Conservation (phyloP, 2,329 filamentous ascomycete genomes). For the Colletotrichum theobromicola region DNA sequence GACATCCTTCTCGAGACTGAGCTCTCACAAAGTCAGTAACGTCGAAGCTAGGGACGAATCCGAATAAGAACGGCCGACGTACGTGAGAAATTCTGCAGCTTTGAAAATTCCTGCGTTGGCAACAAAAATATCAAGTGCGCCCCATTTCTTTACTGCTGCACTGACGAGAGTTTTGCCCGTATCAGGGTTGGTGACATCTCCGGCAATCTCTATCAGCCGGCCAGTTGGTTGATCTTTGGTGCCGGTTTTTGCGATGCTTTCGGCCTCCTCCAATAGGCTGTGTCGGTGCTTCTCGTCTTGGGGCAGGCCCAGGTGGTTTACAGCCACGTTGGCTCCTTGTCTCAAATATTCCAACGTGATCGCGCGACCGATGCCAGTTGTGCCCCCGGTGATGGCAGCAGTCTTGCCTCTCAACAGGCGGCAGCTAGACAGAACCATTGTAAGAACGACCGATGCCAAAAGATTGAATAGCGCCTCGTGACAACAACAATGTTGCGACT, state of each 20-base stretch:
- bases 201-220: conserved; percentile 59
- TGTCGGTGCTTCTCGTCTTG: conserved; percentile 32
- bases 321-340: conserved; percentile 67
- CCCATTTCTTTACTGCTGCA: conserved; percentile 47
- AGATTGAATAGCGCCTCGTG: neutral
- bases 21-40: conserved; percentile 35
- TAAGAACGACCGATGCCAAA: neutral
- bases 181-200: conserved; percentile 69
- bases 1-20: conserved; percentile 59
- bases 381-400: conserved; percentile 70
- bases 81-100: conserved; percentile 14
- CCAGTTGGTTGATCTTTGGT: conserved; percentile 43
- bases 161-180: conserved; percentile 51
- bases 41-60: neutral
- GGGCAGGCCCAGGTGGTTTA: conserved; percentile 62
- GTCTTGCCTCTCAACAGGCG: conserved; percentile 60
- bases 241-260: conserved; percentile 33
- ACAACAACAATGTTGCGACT: neutral
- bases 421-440: neutral
- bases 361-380: conserved; percentile 71
- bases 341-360: conserved; percentile 70
- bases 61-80: neutral
- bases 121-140: conserved; percentile 50
- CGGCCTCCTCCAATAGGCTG: conserved; percentile 34
- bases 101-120: conserved; percentile 15